phyloP scores from a whole-genome alignment of 2,329 filamentous ascomycete genomes.

The Claviceps monticola region DNA sequence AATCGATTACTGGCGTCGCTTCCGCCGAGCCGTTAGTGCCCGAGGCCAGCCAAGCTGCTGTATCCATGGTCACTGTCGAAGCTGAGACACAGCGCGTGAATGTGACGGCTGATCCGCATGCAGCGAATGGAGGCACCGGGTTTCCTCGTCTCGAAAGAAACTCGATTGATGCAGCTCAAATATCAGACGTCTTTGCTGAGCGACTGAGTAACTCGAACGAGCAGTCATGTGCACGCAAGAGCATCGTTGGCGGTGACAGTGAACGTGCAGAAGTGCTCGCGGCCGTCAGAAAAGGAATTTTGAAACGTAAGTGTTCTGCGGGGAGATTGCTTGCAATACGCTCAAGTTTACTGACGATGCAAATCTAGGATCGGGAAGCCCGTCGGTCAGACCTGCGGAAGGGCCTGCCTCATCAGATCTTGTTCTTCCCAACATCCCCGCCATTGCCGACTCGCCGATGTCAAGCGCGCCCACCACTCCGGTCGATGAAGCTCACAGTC shows the following conservation, averaged over 20 bases:
- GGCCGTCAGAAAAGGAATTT: constrained; percentile 85
- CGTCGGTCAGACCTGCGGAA: constrained; percentile 50
- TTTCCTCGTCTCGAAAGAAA: constrained; percentile 78
- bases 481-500: constrained; percentile 57
- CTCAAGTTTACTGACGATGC: neutral
- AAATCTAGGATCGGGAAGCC: constrained; percentile 46
- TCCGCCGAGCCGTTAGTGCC: constrained; percentile 52
- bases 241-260: constrained; percentile 78
- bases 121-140: constrained; percentile 56
- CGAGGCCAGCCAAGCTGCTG: constrained; percentile 63
- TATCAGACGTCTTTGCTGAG: constrained; percentile 31
- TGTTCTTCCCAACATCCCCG: constrained; percentile 46
- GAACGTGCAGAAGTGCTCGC: constrained; percentile 86
- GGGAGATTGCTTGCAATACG: neutral
- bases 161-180: constrained; percentile 53
- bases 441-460: constrained; percentile 61
- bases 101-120: constrained; percentile 54
- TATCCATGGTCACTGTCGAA: constrained; percentile 93
- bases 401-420: constrained; percentile 31
- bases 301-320: constrained; percentile 55
- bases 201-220: constrained; percentile 43
- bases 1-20: constrained; percentile 72
- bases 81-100: constrained; percentile 78
- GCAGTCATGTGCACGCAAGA: constrained; percentile 57
- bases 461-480: constrained; percentile 84